These are phyloP conservation scores for Lasiosphaeria ovina DNA, from an alignment of 495 filamentous ascomycete genomes.

Conservation along the genomic window DNA sequence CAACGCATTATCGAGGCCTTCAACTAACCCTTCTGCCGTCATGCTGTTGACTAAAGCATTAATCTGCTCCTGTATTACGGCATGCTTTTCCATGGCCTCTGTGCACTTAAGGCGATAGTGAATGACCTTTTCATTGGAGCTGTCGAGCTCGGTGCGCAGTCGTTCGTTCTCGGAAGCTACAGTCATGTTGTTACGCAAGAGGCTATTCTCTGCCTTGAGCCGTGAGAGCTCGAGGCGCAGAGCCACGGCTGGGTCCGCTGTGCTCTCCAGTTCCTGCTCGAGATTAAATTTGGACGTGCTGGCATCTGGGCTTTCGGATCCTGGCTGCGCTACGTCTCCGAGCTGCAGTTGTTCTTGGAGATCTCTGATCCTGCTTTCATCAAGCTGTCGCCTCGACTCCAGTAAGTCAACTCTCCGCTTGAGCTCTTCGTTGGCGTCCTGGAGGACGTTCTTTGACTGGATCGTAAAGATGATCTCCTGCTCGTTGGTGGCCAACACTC, in stretches of 20 bases:
- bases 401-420: constrained; percentile 35
- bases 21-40: constrained; percentile 50
- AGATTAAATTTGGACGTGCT: constrained; percentile 32
- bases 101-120: constrained; percentile 45
- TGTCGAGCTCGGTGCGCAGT: constrained; percentile 49
- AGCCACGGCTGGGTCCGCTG: constrained; percentile 28
- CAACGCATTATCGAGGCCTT: constrained; percentile 19
- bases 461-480: constrained; percentile 41
- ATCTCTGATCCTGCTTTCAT: constrained; percentile 42
- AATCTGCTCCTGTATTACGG: constrained; percentile 51
- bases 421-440: constrained; percentile 32
- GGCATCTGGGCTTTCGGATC: constrained; percentile 26
- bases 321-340: constrained; percentile 24
- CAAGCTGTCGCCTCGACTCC: constrained; percentile 32
- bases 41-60: constrained; percentile 45
- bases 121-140: constrained; percentile 35
- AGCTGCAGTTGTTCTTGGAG: constrained; percentile 47
- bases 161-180: constrained; percentile 49
- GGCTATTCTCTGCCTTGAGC: constrained; percentile 52
- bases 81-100: constrained; percentile 49
- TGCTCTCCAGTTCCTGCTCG: constrained; percentile 43
- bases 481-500: constrained; percentile 39
- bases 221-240: constrained; percentile 46
- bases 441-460: constrained; percentile 34
- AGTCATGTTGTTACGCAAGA: constrained; percentile 48